phyloP scores from a whole-genome alignment of 2,329 filamentous ascomycete species.

The Trichoderma semiorbis region DNA sequence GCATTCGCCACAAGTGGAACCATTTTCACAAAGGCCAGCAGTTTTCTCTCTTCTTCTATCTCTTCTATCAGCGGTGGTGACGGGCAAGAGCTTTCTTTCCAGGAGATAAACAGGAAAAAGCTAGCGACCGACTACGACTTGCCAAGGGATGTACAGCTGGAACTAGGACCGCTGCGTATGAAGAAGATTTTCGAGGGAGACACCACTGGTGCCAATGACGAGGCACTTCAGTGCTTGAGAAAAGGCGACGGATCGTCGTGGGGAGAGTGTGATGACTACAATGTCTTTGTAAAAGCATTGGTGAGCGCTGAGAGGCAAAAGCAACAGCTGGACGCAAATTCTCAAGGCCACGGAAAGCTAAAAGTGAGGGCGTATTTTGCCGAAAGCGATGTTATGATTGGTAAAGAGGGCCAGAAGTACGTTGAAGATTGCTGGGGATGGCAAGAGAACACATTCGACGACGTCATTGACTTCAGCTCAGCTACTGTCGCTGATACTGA shows the following conservation, averaged over 20 bases:
- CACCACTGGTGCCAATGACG: not conserved
- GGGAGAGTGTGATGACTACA: not conserved
- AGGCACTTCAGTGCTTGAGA: not conserved
- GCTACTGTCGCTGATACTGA: not conserved
- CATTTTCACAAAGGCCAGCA: not conserved
- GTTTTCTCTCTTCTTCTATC: not conserved
- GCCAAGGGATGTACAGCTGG: not conserved
- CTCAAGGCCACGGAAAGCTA: not conserved
- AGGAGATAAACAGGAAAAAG: not conserved
- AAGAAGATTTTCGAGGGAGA: not conserved
- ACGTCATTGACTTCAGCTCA: not conserved
- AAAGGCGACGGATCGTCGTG: not conserved
- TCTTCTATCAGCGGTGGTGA: not conserved
- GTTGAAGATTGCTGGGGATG: not conserved
- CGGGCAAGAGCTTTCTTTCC: not conserved
- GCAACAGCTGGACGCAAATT: not conserved
- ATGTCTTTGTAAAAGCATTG: not conserved
- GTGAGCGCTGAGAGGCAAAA: not conserved
- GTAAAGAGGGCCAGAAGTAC: not conserved
- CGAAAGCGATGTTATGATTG: constrained; percentile 3
- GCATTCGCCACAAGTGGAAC: not conserved
- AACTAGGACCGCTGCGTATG: not conserved
- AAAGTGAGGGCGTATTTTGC: constrained; percentile 2
- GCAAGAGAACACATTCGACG: not conserved
- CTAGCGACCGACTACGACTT: not conserved